Evolutionary conservation across 2,329 filamentous ascomycete genomes (phyloP).

Genomic region (Pseudonectria buxi): DNA sequence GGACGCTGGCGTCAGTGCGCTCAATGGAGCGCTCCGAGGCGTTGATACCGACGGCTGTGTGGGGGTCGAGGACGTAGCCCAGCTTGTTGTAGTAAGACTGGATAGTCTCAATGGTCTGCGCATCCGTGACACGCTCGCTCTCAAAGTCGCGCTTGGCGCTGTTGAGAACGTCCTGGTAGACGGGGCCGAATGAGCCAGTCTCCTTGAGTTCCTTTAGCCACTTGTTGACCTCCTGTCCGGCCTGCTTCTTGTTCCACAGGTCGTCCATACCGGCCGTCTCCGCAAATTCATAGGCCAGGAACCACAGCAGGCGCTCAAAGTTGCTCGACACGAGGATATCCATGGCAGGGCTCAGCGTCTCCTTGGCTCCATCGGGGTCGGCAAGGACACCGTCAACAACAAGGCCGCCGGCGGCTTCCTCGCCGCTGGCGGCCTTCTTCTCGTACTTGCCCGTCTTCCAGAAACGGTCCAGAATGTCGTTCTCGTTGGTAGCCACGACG

Average conservation of each 20-base stretch:
- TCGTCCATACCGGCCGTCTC: constrained; percentile 53
- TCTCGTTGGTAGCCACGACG: constrained; percentile 91
- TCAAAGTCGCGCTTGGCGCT: constrained; percentile 69
- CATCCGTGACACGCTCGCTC: constrained; percentile 65
- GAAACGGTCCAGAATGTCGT: constrained; percentile 94
- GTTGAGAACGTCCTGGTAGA: constrained; percentile 65
- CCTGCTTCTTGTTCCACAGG: constrained; percentile 59
- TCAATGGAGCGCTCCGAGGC: constrained; percentile 65
- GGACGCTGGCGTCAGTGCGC: constrained; percentile 43
- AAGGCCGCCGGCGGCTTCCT: constrained; percentile 57
- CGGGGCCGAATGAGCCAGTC: constrained; percentile 71
- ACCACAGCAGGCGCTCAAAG: constrained; percentile 95
- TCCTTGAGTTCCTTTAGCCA: constrained; percentile 80
- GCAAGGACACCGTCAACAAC: constrained; percentile 54
- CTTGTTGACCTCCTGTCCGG: constrained; percentile 65
- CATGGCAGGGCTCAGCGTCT: constrained; percentile 93
- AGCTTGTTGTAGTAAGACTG: constrained; percentile 49
- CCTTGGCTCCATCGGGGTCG: constrained; percentile 71
- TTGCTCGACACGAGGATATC: constrained; percentile 95
- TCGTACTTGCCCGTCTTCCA: constrained; percentile 86
- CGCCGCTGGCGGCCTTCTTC: constrained; percentile 63
- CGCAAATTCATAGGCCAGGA: constrained; percentile 70
- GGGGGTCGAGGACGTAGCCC: constrained; percentile 84
- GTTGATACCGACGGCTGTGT: constrained; percentile 80
- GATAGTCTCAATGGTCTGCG: constrained; percentile 61